Evolutionary conservation across 2,329 filamentous ascomycete species (phyloP).

Genomic region (Monilinia fructicola): DNA sequence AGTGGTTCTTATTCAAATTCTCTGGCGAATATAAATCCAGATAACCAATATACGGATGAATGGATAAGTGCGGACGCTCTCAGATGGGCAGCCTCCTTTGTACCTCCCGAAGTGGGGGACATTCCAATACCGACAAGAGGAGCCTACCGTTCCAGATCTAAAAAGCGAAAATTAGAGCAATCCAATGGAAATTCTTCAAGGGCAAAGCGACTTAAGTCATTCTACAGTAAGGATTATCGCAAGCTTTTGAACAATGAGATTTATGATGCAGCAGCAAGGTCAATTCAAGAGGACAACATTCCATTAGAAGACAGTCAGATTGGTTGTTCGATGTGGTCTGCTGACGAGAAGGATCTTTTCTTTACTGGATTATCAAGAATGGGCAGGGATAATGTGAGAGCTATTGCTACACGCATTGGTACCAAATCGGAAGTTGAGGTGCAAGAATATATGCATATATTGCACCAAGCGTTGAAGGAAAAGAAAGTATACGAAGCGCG

Average conservation of each 20-base stretch:
- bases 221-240: conserved; percentile 52
- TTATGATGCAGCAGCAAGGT: conserved; percentile 47
- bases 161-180: conserved; percentile 31
- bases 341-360: conserved; percentile 67
- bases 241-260: conserved; percentile 57
- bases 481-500: conserved; percentile 28
- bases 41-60: conserved; percentile 22
- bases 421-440: conserved; percentile 77
- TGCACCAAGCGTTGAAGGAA: conserved; percentile 50
- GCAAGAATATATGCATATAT: conserved; percentile 63
- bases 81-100: conserved; percentile 37
- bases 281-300: conserved; percentile 37
- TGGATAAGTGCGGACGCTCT: conserved; percentile 28
- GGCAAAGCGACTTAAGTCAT: conserved; percentile 41
- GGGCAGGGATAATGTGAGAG: conserved; percentile 60
- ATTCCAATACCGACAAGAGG: conserved; percentile 32
- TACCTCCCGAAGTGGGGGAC: conserved; percentile 31
- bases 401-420: conserved; percentile 61
- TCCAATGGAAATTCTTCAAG: conserved; percentile 26
- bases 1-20: conserved; percentile 11
- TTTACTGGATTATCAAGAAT: conserved; percentile 65
- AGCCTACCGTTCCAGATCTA: not conserved
- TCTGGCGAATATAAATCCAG: conserved; percentile 5
- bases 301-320: conserved; percentile 55
- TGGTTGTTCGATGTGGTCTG: conserved; percentile 69